Evolutionary conservation across 805 yeast species (phyloP).

Genomic region (Saccharomyces kudriavzevii): DNA sequence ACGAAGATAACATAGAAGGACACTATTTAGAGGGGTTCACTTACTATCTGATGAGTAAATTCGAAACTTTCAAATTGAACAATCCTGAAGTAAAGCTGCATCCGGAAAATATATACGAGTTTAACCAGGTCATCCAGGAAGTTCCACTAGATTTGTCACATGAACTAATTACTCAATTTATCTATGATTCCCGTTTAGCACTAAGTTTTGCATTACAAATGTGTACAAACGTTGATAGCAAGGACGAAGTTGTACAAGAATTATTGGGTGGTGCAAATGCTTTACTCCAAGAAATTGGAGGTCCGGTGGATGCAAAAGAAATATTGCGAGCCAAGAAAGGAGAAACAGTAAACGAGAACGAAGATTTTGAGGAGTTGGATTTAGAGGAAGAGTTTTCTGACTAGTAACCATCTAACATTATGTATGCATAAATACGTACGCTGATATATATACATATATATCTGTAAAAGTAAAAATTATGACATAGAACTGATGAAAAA

Average conservation of each 20-base stretch:
- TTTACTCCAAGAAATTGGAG: slow-evolving; percentile 52
- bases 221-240: slow-evolving; percentile 34
- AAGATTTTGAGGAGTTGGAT: slow-evolving; percentile 24
- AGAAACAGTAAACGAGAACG: slow-evolving; percentile 34
- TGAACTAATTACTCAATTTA: slow-evolving; percentile 22
- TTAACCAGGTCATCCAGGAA: slow-evolving; percentile 29
- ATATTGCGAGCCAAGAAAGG: slow-evolving; percentile 27
- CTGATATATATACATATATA: background rate
- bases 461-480: background rate
- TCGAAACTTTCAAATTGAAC: slow-evolving; percentile 16
- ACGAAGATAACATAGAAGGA: slow-evolving; percentile 76
- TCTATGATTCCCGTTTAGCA: slow-evolving; percentile 33
- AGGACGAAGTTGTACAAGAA: slow-evolving; percentile 50
- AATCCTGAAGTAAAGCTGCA: slow-evolving; percentile 17
- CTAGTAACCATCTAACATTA: slow-evolving; percentile 1
- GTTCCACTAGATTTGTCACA: slow-evolving; percentile 34
- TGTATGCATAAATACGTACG: background rate
- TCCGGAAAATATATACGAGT: slow-evolving; percentile 28
- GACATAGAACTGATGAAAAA: background rate
- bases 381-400: slow-evolving; percentile 9
- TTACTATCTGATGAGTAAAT: slow-evolving; percentile 42
- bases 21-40: slow-evolving; percentile 80
- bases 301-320: slow-evolving; percentile 40
- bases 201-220: slow-evolving; percentile 35
- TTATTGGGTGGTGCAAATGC: slow-evolving; percentile 44